Evolutionary conservation across 257 asterid genomes (phyloP).

Genomic region (Scutellaria galericulata): DNA sequence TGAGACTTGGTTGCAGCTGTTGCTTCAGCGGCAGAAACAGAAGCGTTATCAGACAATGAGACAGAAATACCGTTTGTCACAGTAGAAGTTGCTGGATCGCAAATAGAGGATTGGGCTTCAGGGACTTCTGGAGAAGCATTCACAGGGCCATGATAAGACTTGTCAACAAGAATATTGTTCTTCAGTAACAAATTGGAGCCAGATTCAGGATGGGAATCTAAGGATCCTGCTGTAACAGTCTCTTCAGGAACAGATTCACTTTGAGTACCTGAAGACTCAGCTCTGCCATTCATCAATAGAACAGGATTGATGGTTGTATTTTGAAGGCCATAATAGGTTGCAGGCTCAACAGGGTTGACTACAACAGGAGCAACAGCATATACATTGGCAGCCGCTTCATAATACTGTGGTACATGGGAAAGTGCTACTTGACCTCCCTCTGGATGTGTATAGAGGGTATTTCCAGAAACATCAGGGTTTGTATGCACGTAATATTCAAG

Average conservation of each 20-base stretch:
- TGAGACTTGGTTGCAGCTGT: constrained; percentile 64
- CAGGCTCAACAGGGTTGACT: constrained; percentile 56
- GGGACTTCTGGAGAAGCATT: constrained; percentile 39
- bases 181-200: constrained; percentile 44
- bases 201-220: constrained; percentile 38
- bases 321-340: constrained; percentile 67
- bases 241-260: constrained; percentile 42
- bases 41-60: constrained; percentile 49
- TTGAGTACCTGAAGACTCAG: constrained; percentile 46
- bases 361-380: constrained; percentile 59
- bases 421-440: constrained; percentile 59
- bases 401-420: constrained; percentile 66
- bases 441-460: constrained; percentile 51
- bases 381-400: constrained; percentile 54
- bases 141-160: constrained; percentile 31
- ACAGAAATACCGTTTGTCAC: constrained; percentile 34
- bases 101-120: constrained; percentile 40
- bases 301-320: constrained; percentile 50
- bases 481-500: constrained; percentile 68
- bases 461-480: constrained; percentile 46
- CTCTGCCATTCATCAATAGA: constrained; percentile 39
- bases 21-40: constrained; percentile 37
- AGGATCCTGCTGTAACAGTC: constrained; percentile 41
- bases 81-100: constrained; percentile 42
- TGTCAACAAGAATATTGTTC: constrained; percentile 35